Base-by-base conservation (phyloP, 805 yeast species). In the Kuraishia molischiana region DNA sequence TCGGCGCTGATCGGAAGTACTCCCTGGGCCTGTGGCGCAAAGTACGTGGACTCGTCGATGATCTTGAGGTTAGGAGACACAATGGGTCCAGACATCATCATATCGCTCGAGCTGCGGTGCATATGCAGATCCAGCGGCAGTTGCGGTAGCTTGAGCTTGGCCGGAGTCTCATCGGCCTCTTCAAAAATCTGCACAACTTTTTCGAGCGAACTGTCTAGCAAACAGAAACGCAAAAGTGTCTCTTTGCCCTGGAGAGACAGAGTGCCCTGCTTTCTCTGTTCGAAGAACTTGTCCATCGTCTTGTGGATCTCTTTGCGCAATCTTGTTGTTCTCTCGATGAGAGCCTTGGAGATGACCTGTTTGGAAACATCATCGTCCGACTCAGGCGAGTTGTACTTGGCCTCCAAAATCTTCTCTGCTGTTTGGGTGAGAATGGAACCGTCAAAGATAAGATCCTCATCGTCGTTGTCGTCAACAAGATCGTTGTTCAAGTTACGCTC, bases 391-490 rank as follows among this genome's bases (percentile, higher is more conserved):
- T 45, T 36, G 34, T 50, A 50, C 41, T 59, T 61, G 22, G 57
- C 62, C 36, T 65, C 72, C 38, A 83, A 56, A 38, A 83, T 56
- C 41, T 74, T 72, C 43, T 78, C 86, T 0, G 89, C 90, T 2
- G 85, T 72, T 53, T 79, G 80, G 49, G 85, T 78, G 35, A 83
- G 64, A 40, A 83, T 60, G 0, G 86, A 71, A 4, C 90, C 92
- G 58, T 82, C 90, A 53, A 78, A 80, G 54, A 83, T 67, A 35
- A 83, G 62, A 44, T 83, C 90, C 52, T 71, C 83, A 24, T 59
- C 58, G 26, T 46, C 47, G 34, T 43, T 44, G 29, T 46, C 43
- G 21, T 41, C 44, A 30, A 49, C 45, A 9, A 41, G 38, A 32
- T 53, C 58, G 34, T 51, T 50, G 44, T 59, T 65, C 46, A 71